phyloP scores from a whole-genome alignment of 2,329 filamentous ascomycete species.

The Juglanconis juglandina region DNA sequence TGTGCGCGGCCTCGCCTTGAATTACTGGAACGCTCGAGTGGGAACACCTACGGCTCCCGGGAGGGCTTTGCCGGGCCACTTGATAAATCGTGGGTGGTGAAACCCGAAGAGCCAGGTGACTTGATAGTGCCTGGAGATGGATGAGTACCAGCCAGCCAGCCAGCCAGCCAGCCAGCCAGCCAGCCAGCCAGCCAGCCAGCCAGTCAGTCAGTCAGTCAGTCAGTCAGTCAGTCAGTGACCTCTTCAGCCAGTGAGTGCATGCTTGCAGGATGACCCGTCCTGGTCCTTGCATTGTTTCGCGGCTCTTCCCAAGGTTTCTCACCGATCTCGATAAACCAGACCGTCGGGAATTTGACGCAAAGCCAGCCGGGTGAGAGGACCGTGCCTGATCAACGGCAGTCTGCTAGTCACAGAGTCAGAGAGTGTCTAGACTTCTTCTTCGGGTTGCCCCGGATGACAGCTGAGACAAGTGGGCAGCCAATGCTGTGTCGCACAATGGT shows the following conservation, averaged over 20 bases:
- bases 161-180: neutral
- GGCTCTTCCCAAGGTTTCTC: neutral
- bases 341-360: neutral
- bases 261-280: neutral
- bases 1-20: too few relatives aligned
- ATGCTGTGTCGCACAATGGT: neutral
- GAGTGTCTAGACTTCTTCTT: neutral
- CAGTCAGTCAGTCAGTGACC: neutral
- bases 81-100: neutral
- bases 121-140: neutral
- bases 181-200: neutral
- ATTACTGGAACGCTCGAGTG: too few relatives aligned
- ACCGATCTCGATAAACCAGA: neutral
- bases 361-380: neutral
- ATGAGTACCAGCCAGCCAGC: neutral
- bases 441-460: conserved; percentile 4
- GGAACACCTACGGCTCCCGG: too few relatives aligned
- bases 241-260: too few relatives aligned
- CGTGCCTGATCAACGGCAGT: too few relatives aligned
- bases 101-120: neutral
- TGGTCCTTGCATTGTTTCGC: neutral
- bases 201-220: too few relatives aligned
- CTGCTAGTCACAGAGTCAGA: too few relatives aligned
- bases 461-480: conserved; percentile 4
- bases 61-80: too few relatives aligned